phyloP scores from a whole-genome alignment of 768 basidiomycete genomes.

The Pholiota molesta region DNA sequence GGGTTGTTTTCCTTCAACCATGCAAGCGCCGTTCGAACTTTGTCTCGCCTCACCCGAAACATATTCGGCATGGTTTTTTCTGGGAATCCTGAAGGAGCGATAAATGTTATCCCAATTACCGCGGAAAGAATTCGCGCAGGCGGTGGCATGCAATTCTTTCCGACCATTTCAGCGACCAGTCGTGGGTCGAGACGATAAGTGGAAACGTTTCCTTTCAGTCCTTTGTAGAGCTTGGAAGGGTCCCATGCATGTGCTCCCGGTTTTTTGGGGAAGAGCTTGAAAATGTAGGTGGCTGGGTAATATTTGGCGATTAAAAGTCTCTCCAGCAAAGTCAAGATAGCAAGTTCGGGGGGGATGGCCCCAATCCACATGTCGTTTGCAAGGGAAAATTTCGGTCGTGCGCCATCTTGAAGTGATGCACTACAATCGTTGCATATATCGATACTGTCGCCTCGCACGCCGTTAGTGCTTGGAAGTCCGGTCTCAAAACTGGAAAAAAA shows the following conservation, averaged over 20 bases:
- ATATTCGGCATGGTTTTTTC: constrained; percentile 17
- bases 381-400: neutral
- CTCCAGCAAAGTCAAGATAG: neutral
- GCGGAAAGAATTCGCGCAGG: constrained; percentile 8
- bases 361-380: neutral
- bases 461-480: too few species aligned
- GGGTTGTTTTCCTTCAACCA: constrained; percentile 21
- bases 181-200: constrained; percentile 29
- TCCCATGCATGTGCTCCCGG: neutral
- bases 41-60: constrained; percentile 8
- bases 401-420: neutral
- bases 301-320: neutral
- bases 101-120: constrained; percentile 17
- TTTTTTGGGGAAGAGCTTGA: neutral
- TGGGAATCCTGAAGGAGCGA: constrained; percentile 12
- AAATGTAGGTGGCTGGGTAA: neutral
- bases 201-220: constrained; percentile 28
- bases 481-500: too few species aligned
- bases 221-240: neutral
- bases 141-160: constrained; percentile 1
- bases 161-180: constrained; percentile 8
- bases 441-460: neutral
- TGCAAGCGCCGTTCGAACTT: constrained; percentile 2
- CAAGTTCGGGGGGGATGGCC: neutral
- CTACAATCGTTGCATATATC: neutral